Conservation (phyloP, 2,329 filamentous ascomycete species). For the Calonectria montana region DNA sequence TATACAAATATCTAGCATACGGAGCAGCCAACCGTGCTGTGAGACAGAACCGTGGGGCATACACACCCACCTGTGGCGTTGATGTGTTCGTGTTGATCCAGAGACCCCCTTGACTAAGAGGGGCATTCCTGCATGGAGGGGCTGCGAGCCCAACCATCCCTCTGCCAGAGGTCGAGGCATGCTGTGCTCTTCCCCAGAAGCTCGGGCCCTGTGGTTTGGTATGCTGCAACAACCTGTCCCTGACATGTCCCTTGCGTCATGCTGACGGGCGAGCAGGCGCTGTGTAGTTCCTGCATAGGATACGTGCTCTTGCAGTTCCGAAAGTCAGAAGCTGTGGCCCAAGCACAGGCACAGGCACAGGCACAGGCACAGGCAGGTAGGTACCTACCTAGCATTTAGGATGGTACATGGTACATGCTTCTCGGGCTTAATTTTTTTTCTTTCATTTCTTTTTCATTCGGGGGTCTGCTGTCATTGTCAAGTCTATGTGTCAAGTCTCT, state of each 20-base stretch:
- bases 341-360: not conserved
- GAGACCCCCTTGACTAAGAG: conserved; percentile 40
- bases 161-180: conserved; percentile 37
- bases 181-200: conserved; percentile 28
- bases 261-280: conserved; percentile 4
- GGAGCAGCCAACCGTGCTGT: conserved; percentile 34
- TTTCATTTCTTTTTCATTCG: no score
- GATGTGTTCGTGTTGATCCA: conserved; percentile 34
- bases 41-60: conserved; percentile 43
- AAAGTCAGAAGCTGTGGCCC: not conserved
- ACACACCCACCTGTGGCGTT: conserved; percentile 34
- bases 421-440: not conserved
- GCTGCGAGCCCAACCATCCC: conserved; percentile 38
- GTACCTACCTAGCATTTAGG: no score
- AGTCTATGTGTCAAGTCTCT: not conserved
- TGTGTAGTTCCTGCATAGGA: not conserved
- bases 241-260: conserved; percentile 39
- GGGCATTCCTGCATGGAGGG: conserved; percentile 44
- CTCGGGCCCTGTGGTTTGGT: conserved; percentile 34
- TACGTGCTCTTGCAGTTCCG: not conserved
- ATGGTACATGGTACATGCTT: not conserved
- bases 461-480: not conserved
- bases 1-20: conserved; percentile 42
- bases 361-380: not conserved
- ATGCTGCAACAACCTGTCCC: conserved; percentile 35